These are phyloP conservation scores for Solanum aculeatissimum DNA, from an alignment of 305 asterid genomes.

Conservation along the genomic window DNA sequence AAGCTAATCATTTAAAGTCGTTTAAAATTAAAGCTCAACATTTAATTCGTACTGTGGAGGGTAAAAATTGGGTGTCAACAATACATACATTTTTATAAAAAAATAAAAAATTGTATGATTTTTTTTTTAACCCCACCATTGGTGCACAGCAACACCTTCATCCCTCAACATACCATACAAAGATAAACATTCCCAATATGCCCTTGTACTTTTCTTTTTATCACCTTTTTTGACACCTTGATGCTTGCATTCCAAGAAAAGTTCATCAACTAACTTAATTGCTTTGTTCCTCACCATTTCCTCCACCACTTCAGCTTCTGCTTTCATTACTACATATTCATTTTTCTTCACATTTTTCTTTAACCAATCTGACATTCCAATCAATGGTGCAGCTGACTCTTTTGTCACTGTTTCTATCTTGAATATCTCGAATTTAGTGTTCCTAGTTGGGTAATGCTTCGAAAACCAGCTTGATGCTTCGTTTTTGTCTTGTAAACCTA, in stretches of 20 bases:
- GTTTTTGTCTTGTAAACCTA: background rate
- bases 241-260: slow-evolving; percentile 62
- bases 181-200: slow-evolving; percentile 69
- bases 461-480: slow-evolving; percentile 20
- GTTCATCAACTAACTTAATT: slow-evolving; percentile 44
- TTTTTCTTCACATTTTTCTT: slow-evolving; percentile 25
- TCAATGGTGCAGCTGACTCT: background rate
- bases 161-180: slow-evolving; percentile 56
- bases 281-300: slow-evolving; percentile 38
- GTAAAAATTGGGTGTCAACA: too few relatives aligned
- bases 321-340: slow-evolving; percentile 67
- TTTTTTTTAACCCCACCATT: slow-evolving; percentile 46
- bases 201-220: slow-evolving; percentile 25
- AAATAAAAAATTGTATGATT: background rate
- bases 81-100: background rate
- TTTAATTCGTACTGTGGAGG: too few relatives aligned
- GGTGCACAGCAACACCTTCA: slow-evolving; percentile 71
- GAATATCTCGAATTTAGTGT: slow-evolving; percentile 24
- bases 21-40: too few relatives aligned
- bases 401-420: slow-evolving; percentile 13
- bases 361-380: slow-evolving; percentile 35
- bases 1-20: too few relatives aligned
- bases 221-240: slow-evolving; percentile 30
- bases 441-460: slow-evolving; percentile 27
- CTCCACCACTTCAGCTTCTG: slow-evolving; percentile 52